Percentiles rank a stretch among this genome's conserved stretches.
phyloP scores from a whole-genome alignment of 208 protist species.

The Lotmaria passim region DNA sequence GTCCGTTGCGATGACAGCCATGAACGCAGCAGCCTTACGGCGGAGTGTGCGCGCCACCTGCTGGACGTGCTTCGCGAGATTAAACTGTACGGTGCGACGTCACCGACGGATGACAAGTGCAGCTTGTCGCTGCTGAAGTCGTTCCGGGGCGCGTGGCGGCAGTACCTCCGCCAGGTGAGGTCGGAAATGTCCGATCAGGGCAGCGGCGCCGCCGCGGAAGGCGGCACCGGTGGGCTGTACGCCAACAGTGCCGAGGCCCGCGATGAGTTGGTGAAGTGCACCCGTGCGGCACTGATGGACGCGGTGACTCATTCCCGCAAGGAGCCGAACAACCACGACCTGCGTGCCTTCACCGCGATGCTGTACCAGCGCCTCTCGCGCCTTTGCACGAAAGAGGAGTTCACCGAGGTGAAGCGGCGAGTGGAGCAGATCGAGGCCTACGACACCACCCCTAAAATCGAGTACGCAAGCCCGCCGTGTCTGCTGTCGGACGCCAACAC shows the following conservation, averaged over 20 bases:
- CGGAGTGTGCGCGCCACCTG: conserved; percentile 70
- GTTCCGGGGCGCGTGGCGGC: conserved; percentile 59
- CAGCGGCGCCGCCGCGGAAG: not conserved
- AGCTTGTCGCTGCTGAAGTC: conserved; percentile 59
- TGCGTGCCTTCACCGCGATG: conserved; percentile 57
- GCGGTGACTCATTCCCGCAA: conserved; percentile 41
- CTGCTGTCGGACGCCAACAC: conserved; percentile 70
- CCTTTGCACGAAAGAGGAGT: conserved; percentile 50
- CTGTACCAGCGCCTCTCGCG: conserved; percentile 60
- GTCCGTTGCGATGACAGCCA: too few relatives aligned
- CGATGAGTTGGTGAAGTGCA: conserved; percentile 54
- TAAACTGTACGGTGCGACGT: conserved; percentile 36
- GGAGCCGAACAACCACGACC: conserved; percentile 38
- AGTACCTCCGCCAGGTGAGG: conserved; percentile 58
- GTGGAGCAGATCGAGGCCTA: conserved; percentile 37
- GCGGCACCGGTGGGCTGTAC: not conserved
- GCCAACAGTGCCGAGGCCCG: conserved; percentile 16
- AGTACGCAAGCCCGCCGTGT: conserved; percentile 45
- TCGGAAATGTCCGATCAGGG: conserved; percentile 13
- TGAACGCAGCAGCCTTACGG: conserved; percentile 26
- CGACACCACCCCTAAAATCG: conserved; percentile 30
- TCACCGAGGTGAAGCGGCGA: conserved; percentile 44
- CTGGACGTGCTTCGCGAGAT: conserved; percentile 69
- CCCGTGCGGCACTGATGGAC: conserved; percentile 50
- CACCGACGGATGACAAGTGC: conserved; percentile 39